phyloP scores from a whole-genome alignment of 495 filamentous ascomycete genomes.

The Chaetomidium leptoderma region DNA sequence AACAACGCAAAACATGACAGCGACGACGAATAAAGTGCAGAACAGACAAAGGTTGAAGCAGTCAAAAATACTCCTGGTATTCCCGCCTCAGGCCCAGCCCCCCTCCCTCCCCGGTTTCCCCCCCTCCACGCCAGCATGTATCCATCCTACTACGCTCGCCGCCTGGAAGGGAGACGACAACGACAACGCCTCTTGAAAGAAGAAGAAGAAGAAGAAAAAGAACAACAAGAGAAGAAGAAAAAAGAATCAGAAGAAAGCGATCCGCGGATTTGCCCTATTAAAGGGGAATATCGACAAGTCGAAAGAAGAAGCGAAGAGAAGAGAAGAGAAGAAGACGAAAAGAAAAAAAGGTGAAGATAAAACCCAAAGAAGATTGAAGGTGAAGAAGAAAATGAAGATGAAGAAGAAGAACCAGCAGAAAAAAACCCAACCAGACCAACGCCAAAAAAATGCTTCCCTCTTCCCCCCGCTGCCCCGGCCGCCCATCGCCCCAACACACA shows the following conservation, averaged over 20 bases:
- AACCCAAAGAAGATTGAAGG: not conserved
- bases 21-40: not conserved
- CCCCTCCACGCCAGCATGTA: not conserved
- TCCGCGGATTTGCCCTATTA: not conserved
- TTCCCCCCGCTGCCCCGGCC: not conserved
- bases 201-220: not conserved
- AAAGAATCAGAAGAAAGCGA: too few species aligned
- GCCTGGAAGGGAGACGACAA: not conserved
- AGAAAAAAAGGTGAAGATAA: too few species aligned
- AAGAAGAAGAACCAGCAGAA: not conserved
- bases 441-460: constrained; percentile 9
- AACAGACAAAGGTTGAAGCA: not conserved
- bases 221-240: not conserved
- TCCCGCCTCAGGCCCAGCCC: not conserved
- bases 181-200: not conserved
- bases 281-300: not conserved
- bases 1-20: not conserved
- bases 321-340: too few species aligned
- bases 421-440: not conserved
- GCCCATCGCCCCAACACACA: not conserved
- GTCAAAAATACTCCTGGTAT: constrained; percentile 1
- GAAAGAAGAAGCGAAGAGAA: not conserved
- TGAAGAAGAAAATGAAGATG: not conserved
- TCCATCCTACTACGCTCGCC: not conserved
- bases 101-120: not conserved